Evolutionary conservation across 2,329 filamentous ascomycete genomes (phyloP), one percentile per base, ranked within the genome.

Genomic region (Aplosporella prunicola): DNA sequence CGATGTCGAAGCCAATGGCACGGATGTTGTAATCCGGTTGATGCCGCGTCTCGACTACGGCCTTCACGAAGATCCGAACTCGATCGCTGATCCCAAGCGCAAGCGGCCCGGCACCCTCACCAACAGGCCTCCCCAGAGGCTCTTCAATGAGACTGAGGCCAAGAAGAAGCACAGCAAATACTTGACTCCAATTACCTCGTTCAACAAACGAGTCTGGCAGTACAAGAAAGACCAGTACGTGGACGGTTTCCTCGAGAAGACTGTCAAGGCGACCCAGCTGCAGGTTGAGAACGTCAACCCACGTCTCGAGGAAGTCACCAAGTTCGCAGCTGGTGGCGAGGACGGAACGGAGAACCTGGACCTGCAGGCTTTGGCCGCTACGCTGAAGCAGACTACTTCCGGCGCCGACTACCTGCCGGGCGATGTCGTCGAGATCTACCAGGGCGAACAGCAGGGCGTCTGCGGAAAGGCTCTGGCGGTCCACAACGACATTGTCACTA

Each of bases 341-440:
- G 91, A 96, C 56, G 91, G 91, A 13, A 88, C 86, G 0, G 87
- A 94, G 51, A 93, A 93, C 46, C 72, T 98, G 23, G 91, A 98
- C 62, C 72, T 98, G 28, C 82, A 88, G 51, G 87, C 89, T 1
- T 71, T 98, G 36, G 87, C 89, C 7, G 83, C 87, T 32, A 94
- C 86, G 47, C 68, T 96, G 37, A 94, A 93, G 56, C 83, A 85
- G 42, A 82, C 78, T 47, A 83, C 82, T 42, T 77, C 79, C 7
- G 82, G 82, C 43, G 81, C 88, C 22, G 81, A 82, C 3, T 98
- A 94, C 52, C 74, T 93, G 5, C 84, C 88, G 3, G 93, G 93
- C 22, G 91, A 98, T 57, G 78, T 88, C n/a, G 88, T 98, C 15
- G 89, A 96, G 60, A 86, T 98, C 28, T 96, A 88, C 59, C 79